Evolutionary conservation across 2,329 filamentous ascomycete species (phyloP), one percentile per base, ranked within the genome.

Genomic region (Neopestalotiopsis sp.): DNA sequence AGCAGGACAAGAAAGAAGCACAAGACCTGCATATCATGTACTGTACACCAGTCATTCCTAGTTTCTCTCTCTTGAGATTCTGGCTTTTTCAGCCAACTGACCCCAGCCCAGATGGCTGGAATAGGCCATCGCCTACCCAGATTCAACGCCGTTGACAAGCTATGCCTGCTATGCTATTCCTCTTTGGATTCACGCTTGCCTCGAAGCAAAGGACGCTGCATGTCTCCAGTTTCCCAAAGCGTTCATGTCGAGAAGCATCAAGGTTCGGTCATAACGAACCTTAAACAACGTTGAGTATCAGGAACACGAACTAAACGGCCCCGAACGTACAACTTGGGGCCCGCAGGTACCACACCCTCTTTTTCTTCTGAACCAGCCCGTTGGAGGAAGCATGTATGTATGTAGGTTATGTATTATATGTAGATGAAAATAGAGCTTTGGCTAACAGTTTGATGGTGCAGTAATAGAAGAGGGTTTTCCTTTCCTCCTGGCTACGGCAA

Each of bases 251-350:
- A 62, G 32, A 38, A 34, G n/a, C 59, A 40, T 62, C 59, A 38
- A 62, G 59, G 59, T 62, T 62, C 59, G 59, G 59, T 62, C 59
- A 38, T 62, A 5, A 40, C 32, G 59, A 62, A 62, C 59, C 59
- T 62, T 62, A 62, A 62, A 53, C 14, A 17, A 17, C 30, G n/a
- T 30, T 5, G 10, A n/a, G 17, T 62, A 40, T 62, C 59, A 62
- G 59, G 59, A 40, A 40, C 59, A 62, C 59, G n/a, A 62, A 62
- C 59, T 62, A 13, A 62, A 24, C n/a, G 59, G 59, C 59, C n/a
- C 32, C 32, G 40, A 38, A 59, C 24, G 24, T 59, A 59, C 28
- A 24, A 53, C 3, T 53, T 53, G 45, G 45, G 45, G 45, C 45
- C 45, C 45, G 45, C 45, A 53, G 45, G 45, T 53, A 53, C 45